Conservation (phyloP, 441 rosid species). For the Jatropha podagrica region DNA sequence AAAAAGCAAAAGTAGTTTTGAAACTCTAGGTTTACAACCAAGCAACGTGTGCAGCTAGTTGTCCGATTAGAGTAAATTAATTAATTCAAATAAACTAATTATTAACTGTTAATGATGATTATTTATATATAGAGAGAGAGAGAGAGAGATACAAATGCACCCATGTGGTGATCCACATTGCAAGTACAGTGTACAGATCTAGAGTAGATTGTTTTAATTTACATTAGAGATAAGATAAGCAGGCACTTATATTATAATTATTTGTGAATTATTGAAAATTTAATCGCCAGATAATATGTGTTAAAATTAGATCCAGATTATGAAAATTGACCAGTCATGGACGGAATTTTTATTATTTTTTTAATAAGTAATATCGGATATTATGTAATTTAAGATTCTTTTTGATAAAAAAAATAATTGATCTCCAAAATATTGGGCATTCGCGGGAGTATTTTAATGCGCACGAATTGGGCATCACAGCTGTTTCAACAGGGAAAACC, state of each 20-base stretch:
- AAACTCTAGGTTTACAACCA: background rate
- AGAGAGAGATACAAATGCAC: background rate
- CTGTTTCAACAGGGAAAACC: background rate
- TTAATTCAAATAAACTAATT: background rate
- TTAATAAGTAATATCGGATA: too few relatives aligned
- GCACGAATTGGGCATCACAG: conserved; percentile 1
- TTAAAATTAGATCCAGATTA: background rate
- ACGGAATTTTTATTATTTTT: too few relatives aligned
- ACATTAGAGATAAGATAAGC: too few relatives aligned
- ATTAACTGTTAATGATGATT: background rate
- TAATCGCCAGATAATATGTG: too few relatives aligned
- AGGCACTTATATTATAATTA: background rate
- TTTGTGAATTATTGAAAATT: background rate
- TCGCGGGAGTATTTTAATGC: background rate
- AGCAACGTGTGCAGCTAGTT: background rate
- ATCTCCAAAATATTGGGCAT: conserved; percentile 6
- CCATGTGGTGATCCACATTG: conserved; percentile 5
- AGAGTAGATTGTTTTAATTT: background rate
- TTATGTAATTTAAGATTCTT: background rate
- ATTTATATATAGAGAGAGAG: too few relatives aligned
- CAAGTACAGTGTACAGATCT: background rate
- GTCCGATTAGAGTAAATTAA: background rate
- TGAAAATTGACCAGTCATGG: too few relatives aligned
- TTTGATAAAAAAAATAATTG: too few relatives aligned
- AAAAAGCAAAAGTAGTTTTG: background rate